phyloP scores from a whole-genome alignment of 768 basidiomycete genomes.

The Boletus fagicola region DNA sequence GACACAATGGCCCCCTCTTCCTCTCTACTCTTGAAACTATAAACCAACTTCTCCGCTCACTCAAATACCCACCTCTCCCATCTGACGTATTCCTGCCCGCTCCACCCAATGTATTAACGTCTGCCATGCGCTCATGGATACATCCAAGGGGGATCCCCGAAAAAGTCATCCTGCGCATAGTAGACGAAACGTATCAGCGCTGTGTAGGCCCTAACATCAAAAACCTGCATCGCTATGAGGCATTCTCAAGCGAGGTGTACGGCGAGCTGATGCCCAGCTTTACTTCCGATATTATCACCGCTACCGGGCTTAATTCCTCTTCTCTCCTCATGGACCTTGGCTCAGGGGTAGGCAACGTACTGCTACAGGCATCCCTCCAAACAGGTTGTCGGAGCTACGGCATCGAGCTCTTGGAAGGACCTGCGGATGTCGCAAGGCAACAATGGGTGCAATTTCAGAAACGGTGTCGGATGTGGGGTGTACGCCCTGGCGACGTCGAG shows the following conservation, averaged over 20 bases:
- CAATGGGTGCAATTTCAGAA: constrained; percentile 74
- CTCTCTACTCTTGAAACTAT: constrained; percentile 57
- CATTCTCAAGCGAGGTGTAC: constrained; percentile 83
- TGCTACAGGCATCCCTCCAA: constrained; percentile 78
- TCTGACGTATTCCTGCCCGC: constrained; percentile 46
- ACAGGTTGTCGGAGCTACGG: constrained; percentile 77
- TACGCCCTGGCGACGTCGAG: constrained; percentile 71
- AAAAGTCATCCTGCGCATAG: constrained; percentile 67
- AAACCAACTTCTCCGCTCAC: constrained; percentile 55
- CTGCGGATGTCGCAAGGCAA: constrained; percentile 74
- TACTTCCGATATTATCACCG: constrained; percentile 50
- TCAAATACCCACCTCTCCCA: constrained; percentile 68
- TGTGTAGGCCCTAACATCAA: constrained; percentile 89
- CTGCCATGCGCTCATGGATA: constrained; percentile 46
- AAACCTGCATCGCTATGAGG: constrained; percentile 73
- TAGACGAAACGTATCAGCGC: constrained; percentile 92
- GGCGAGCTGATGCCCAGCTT: constrained; percentile 87
- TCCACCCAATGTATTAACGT: constrained; percentile 48
- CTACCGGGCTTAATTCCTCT: constrained; percentile 48
- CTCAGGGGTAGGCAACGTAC: constrained; percentile 83
- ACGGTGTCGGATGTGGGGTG: constrained; percentile 90
- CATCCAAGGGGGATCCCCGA: constrained; percentile 51
- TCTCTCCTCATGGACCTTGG: constrained; percentile 83
- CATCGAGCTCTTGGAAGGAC: constrained; percentile 73
- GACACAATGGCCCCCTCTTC: constrained; percentile 71